A percentile compares a stretch with the other conserved stretches of the same genome.
These are phyloP conservation scores for Lentinula detonsa DNA, from an alignment of 768 basidiomycete species.

Conservation along the genomic window DNA sequence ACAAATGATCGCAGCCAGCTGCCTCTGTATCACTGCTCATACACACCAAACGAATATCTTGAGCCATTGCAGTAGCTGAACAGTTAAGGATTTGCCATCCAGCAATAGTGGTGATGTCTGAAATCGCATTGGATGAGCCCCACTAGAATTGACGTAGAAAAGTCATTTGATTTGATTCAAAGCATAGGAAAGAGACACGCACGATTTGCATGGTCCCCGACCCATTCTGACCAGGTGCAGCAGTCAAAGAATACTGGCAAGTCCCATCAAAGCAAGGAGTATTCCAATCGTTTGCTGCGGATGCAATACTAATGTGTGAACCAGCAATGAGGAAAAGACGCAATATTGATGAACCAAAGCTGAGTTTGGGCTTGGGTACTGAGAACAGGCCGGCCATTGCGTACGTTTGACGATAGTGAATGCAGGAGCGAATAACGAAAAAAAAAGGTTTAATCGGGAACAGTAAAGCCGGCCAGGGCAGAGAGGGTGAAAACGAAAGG, in stretches of 20 bases:
- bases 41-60: constrained; percentile 28
- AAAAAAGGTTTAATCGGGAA: not conserved
- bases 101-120: constrained; percentile 22
- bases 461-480: constrained; percentile 1
- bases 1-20: constrained; percentile 24
- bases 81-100: constrained; percentile 33
- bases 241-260: constrained; percentile 18
- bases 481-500: not conserved
- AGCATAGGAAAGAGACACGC: not conserved
- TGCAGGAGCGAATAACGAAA: not conserved
- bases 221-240: constrained; percentile 3
- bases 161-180: no score
- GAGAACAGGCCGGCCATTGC: not conserved
- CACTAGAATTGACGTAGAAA: constrained; percentile 3
- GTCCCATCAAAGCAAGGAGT: constrained; percentile 18
- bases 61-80: constrained; percentile 17
- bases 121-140: constrained; percentile 13
- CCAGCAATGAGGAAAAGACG: not conserved
- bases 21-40: constrained; percentile 7
- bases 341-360: not conserved
- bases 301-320: not conserved
- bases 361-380: not conserved
- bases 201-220: constrained; percentile 13
- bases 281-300: constrained; percentile 15
- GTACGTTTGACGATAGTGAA: not conserved